Evolutionary conservation across 2,329 filamentous ascomycete genomes (phyloP), one percentile per base, ranked within the genome.

Genomic region (Apiospora saccharicola): DNA sequence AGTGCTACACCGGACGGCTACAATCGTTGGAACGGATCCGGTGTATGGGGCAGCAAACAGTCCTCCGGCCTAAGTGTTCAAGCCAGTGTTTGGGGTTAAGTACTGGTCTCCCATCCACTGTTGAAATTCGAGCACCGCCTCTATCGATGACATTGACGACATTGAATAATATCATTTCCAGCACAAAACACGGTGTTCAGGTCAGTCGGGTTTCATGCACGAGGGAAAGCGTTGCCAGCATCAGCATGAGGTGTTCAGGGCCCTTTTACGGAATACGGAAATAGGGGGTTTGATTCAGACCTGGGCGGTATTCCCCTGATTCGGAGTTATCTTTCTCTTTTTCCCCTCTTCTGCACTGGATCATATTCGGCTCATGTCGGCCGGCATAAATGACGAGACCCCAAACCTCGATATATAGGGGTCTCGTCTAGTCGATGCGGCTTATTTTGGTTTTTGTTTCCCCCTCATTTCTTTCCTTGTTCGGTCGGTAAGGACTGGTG

Each of bases 71-170:
- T 97, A 74, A 94, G 95, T 75, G 93, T 95, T 74, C 94, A 97
- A 82, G 95, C 95, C 75, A 97, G 94, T 75, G 96, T 98, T 77
- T 98, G 95, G 95, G 95, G 95, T 78, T 98, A 91, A 78, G 71
- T 74, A 69, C n/a, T 30, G 41, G 34, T 73, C 53, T 30, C 2
- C 24, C 71, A 30, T 30, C 22, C 34, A 64, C n/a, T 8, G 26
- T 64, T 24, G 22, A 22, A 22, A 12, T 41, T 64, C 34, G 19
- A 41, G 22, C 57, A 34, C 57, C 57, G 57, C 41, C 49, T 61
- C 19, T 49, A 51, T 51, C 26, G 47, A 70, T 41, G 68, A 70
- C 68, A 24, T 41, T 70, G 34, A 70, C 68, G 68, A 70, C 68
- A 70, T 51, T 47, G 44, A 67, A 13, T 47, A 71, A 71, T 72